A percentile compares a stretch with the other conserved stretches of the same genome.
Evolutionary conservation across 2,329 filamentous ascomycete genomes (phyloP).

Genomic region (Colletotrichum sp.): DNA sequence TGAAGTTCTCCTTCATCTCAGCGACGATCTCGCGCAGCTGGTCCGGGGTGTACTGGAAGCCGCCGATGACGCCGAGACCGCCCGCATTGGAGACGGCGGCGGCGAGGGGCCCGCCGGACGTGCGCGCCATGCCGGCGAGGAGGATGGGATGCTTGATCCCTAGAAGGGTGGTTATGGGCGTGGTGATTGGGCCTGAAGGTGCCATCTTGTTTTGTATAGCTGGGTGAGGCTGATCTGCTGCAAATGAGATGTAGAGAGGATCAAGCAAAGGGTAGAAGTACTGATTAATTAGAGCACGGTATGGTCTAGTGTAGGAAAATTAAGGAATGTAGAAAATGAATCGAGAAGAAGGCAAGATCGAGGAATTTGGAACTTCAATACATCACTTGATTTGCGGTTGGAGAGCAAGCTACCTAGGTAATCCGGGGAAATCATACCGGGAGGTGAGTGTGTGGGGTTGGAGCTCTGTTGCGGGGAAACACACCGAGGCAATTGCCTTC

Average conservation of each 20-base stretch:
- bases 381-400: constrained; percentile 16
- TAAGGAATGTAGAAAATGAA: not conserved
- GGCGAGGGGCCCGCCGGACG: constrained; percentile 78
- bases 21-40: constrained; percentile 82
- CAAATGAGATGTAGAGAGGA: not conserved
- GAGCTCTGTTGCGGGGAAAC: constrained; percentile 31
- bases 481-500: constrained; percentile 37
- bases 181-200: constrained; percentile 65
- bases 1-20: constrained; percentile 81
- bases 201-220: constrained; percentile 37
- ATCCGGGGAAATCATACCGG: constrained; percentile 13
- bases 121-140: constrained; percentile 92
- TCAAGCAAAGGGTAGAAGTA: not conserved
- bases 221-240: not conserved
- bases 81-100: constrained; percentile 90
- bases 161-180: constrained; percentile 79
- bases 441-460: constrained; percentile 12
- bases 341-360: not conserved
- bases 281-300: not conserved
- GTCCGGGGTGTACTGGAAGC: constrained; percentile 73
- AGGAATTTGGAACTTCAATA: not conserved
- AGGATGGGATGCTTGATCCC: constrained; percentile 88
- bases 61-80: constrained; percentile 78
- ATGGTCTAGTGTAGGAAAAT: not conserved
- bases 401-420: constrained; percentile 30